Conservation (phyloP, 345 rosid genomes). For the Capsella bursapastoris region DNA sequence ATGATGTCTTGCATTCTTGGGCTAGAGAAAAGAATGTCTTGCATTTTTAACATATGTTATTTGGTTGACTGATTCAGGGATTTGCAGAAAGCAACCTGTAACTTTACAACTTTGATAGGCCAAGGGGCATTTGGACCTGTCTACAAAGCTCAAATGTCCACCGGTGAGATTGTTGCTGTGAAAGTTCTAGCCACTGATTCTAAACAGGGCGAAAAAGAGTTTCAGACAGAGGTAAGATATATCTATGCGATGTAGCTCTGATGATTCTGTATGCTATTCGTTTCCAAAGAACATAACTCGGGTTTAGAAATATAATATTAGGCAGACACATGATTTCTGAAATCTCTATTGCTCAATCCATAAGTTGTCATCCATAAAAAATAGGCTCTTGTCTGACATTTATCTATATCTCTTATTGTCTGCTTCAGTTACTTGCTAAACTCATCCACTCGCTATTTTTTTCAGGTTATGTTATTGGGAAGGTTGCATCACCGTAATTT, state of each 20-base stretch:
- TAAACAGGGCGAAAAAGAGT: constrained; percentile 97
- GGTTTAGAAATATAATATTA: not conserved
- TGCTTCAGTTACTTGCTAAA: not conserved
- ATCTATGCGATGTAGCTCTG: not conserved
- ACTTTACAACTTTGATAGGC: constrained; percentile 88
- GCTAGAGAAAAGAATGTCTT: not conserved
- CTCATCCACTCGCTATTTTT: not conserved
- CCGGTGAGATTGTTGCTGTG: constrained; percentile 91
- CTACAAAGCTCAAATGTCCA: constrained; percentile 94
- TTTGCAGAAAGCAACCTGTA: constrained; percentile 90
- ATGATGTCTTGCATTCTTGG: not conserved
- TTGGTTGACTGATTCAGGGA: constrained; percentile 62
- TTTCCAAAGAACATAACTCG: not conserved
- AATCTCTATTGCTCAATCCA: constrained; percentile 5
- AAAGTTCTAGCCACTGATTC: constrained; percentile 97
- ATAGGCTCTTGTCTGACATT: not conserved
- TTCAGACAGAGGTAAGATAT: constrained; percentile 85
- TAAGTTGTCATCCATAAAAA: constrained; percentile 1
- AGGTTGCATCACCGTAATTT: constrained; percentile 97
- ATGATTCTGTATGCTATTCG: constrained; percentile 6
- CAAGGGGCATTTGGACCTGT: constrained; percentile 99
- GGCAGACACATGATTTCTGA: not conserved
- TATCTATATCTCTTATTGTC: not conserved
- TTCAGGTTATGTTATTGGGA: constrained; percentile 92
- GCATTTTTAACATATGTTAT: not conserved